A percentile compares a stretch with the other conserved stretches of the same genome.
Evolutionary conservation across 164 flowering plant species (phyloP).

Genomic region (Berberis thunbergii): DNA sequence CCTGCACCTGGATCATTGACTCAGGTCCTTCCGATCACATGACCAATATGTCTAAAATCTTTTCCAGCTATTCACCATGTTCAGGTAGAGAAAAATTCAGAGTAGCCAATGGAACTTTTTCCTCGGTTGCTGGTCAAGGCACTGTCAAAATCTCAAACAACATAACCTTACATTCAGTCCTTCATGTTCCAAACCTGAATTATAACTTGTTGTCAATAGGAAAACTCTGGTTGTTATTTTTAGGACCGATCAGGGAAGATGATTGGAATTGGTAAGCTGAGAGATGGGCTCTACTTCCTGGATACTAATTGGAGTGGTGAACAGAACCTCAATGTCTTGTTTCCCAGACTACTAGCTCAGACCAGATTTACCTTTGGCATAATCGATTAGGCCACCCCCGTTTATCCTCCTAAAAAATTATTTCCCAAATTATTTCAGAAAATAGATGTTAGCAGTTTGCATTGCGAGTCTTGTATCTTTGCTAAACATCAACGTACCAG

Average conservation of each 20-base stretch:
- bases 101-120: not conserved
- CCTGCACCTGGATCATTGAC: not conserved
- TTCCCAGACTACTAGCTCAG: too few relatives aligned
- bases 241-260: not conserved
- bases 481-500: not conserved
- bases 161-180: not conserved
- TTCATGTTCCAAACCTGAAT: not conserved
- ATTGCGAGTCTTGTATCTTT: not conserved
- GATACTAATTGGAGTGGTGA: not conserved
- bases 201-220: not conserved
- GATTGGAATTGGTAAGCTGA: not conserved
- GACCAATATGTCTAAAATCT: not conserved
- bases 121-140: not conserved
- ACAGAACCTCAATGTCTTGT: too few relatives aligned
- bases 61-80: not conserved
- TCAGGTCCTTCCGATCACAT: not conserved
- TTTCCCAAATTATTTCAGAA: too few relatives aligned
- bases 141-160: too few relatives aligned
- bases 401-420: not conserved
- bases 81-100: not conserved
- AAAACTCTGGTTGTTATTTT: not conserved
- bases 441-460: not conserved
- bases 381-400: not conserved
- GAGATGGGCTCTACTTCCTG: not conserved
- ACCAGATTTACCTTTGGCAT: not conserved